These are phyloP conservation scores for Rhododendron griersonianum DNA, from an alignment of 148 eudicot species.

Conservation along the genomic window DNA sequence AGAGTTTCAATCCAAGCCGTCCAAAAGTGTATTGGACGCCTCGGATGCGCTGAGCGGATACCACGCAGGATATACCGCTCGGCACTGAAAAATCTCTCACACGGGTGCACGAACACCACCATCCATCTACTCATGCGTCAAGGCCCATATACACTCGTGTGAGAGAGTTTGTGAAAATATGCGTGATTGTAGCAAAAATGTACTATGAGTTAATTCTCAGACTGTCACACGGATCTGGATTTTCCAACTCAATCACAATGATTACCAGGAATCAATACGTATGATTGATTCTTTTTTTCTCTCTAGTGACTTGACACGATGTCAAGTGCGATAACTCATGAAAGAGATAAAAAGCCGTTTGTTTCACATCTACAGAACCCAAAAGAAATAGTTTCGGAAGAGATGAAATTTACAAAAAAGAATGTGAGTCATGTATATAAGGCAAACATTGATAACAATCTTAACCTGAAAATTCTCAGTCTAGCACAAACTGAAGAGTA, in stretches of 20 bases:
- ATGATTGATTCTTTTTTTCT: not conserved
- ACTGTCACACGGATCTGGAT: not conserved
- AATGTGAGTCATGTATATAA: not conserved
- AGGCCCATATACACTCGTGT: not conserved
- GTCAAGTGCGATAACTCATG: not conserved
- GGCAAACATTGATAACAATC: not conserved
- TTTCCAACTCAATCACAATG: not conserved
- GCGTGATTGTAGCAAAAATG: not conserved
- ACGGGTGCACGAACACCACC: not conserved
- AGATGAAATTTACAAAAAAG: not conserved
- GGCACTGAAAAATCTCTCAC: not conserved
- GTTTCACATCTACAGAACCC: not conserved
- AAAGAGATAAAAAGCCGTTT: not conserved
- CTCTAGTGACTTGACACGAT: not conserved
- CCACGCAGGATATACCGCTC: too few relatives aligned
- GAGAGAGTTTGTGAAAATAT: not conserved
- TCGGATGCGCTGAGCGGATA: too few relatives aligned
- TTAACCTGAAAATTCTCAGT: not conserved
- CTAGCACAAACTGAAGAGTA: not conserved
- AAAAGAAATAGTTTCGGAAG: not conserved
- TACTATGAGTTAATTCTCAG: not conserved
- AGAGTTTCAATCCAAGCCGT: too few relatives aligned
- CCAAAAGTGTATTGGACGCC: too few relatives aligned
- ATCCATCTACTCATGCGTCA: not conserved
- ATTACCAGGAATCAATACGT: not conserved